These are phyloP conservation scores for Neurospora tetrasperma DNA, from an alignment of 495 filamentous ascomycete genomes.

Conservation along the genomic window DNA sequence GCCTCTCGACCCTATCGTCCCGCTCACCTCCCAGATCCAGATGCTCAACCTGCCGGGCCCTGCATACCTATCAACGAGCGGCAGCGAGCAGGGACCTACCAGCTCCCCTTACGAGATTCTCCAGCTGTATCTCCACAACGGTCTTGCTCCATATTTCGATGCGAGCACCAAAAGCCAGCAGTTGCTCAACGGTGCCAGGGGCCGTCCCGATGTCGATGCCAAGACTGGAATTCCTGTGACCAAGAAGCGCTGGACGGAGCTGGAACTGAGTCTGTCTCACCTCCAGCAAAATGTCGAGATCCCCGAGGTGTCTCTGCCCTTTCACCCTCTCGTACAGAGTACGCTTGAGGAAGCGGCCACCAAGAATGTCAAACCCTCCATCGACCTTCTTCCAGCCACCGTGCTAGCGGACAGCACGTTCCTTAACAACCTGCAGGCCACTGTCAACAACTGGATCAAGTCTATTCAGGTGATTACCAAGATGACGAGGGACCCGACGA, in stretches of 20 bases:
- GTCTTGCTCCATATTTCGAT: conserved; percentile 89
- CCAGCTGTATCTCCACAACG: conserved; percentile 78
- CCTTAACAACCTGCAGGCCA: conserved; percentile 85
- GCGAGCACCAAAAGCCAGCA: conserved; percentile 82
- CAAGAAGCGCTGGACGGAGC: conserved; percentile 88
- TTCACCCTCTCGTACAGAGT: conserved; percentile 77
- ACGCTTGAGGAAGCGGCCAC: conserved; percentile 66
- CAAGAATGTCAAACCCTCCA: conserved; percentile 52
- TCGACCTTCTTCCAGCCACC: conserved; percentile 62
- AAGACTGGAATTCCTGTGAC: conserved; percentile 94
- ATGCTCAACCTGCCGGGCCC: conserved; percentile 83
- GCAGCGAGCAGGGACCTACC: conserved; percentile 55
- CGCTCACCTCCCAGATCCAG: conserved; percentile 76
- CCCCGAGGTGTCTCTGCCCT: conserved; percentile 71
- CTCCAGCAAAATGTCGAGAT: conserved; percentile 98
- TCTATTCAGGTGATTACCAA: conserved; percentile 96
- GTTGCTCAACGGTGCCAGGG: conserved; percentile 48
- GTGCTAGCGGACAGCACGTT: conserved; percentile 78
- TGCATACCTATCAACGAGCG: conserved; percentile 50
- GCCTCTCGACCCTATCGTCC: conserved; percentile 69
- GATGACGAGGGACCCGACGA: conserved; percentile 77
- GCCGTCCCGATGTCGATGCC: conserved; percentile 69
- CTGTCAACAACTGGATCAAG: conserved; percentile 94
- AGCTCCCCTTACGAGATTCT: conserved; percentile 84
- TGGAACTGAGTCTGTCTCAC: conserved; percentile 80